Evolutionary conservation across 192 early-diverging fungal genomes (phyloP).

Genomic region (Chytriomyces confervae): DNA sequence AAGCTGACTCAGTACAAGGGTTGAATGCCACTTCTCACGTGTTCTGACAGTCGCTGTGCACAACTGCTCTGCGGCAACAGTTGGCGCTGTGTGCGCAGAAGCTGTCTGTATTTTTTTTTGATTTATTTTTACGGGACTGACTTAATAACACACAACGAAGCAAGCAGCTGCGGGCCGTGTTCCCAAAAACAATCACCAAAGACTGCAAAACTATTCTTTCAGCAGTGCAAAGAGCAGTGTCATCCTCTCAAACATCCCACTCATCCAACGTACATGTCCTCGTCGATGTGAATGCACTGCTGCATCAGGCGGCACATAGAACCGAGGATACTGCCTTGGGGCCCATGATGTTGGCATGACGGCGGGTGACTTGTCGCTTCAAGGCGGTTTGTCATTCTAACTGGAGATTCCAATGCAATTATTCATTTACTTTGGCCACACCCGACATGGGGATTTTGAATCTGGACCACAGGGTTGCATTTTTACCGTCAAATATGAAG

Average conservation of each 20-base stretch:
- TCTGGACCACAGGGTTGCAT: slow-evolving; percentile 9
- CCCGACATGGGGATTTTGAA: neutral
- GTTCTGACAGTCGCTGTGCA: slow-evolving; percentile 7
- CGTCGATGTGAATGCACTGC: slow-evolving; percentile 11
- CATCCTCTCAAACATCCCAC: neutral
- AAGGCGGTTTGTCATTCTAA: neutral
- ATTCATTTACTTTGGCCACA: slow-evolving; percentile 11
- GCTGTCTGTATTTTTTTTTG: slow-evolving; percentile 44
- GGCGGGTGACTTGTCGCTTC: neutral
- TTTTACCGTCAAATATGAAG: neutral
- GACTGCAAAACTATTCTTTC: neutral
- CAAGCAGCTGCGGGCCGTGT: neutral
- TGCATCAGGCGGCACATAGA: slow-evolving; percentile 1
- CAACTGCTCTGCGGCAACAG: slow-evolving; percentile 24
- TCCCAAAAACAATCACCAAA: neutral
- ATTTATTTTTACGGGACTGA: too few relatives aligned
- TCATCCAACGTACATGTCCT: neutral
- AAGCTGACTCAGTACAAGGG: neutral
- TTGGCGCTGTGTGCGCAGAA: slow-evolving; percentile 19
- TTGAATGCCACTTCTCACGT: neutral
- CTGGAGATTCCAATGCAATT: slow-evolving; percentile 12
- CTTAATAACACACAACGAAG: too few relatives aligned
- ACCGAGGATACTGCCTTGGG: neutral
- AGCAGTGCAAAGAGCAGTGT: too few relatives aligned
- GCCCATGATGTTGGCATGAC: too few relatives aligned